Percentiles rank a stretch among this genome's conserved stretches.
Evolutionary conservation across 208 protist species (phyloP).

Genomic region (Tritrichomonas foetus): DNA sequence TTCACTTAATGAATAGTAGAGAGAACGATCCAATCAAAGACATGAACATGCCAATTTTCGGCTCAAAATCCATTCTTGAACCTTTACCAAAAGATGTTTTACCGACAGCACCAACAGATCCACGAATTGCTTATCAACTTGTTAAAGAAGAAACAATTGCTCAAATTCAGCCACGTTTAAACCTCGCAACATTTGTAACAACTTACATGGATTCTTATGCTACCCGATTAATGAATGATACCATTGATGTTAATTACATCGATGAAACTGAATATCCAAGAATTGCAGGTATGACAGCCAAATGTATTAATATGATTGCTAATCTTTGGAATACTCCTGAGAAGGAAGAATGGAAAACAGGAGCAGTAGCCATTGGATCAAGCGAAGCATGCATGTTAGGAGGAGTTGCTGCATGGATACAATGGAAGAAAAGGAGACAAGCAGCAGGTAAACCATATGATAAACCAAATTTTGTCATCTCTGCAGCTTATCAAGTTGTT

Average conservation of each 20-base stretch:
- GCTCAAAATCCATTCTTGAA: too few species aligned
- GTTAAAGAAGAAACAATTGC: too few species aligned
- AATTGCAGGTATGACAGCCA: background rate
- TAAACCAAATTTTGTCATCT: conserved; percentile 45
- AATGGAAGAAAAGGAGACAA: background rate
- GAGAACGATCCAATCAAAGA: too few species aligned
- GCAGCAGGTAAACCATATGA: background rate
- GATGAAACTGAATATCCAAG: conserved; percentile 42
- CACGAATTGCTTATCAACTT: too few species aligned
- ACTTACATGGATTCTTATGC: conserved; percentile 41
- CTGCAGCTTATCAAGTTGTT: background rate
- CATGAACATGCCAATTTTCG: too few species aligned
- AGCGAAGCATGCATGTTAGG: conserved; percentile 41
- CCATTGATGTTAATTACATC: conserved; percentile 14
- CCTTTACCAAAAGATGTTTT: too few species aligned
- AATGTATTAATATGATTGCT: conserved; percentile 41
- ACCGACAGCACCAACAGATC: too few species aligned
- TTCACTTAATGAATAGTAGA: too few species aligned
- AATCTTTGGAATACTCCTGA: background rate
- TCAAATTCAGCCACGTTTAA: too few species aligned
- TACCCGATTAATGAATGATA: conserved; percentile 18
- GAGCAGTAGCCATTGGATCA: conserved; percentile 28
- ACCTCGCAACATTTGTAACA: background rate
- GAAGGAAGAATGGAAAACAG: background rate
- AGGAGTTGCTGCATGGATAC: conserved; percentile 27